Evolutionary conservation across 2,329 filamentous ascomycete species (phyloP), one percentile per base, ranked within the genome.

Genomic region (Ascochyta clinopodiicola): DNA sequence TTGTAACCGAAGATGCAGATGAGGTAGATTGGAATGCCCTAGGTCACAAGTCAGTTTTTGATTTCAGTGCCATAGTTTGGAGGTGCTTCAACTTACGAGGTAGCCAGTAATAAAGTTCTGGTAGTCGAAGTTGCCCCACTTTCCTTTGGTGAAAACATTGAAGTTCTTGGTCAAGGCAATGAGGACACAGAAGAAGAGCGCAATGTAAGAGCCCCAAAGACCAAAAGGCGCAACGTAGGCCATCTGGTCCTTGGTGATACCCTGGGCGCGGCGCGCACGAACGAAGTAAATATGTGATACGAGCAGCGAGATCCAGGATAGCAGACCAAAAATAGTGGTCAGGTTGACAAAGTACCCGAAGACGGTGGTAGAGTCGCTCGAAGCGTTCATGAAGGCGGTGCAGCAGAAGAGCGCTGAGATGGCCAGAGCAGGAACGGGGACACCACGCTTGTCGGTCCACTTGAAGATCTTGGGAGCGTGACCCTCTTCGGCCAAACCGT

Each of bases 131-230:
- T 79, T 79, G 48, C 81, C 81, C 52, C 81, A 80, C 72, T 40
- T 42, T 66, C 74, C 55, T 73, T 75, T 27, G 2, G 85, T 80
- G 75, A 95, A 95, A 56, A 89, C 87, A 51, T 84, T 81, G 76
- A 86, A 95, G 81, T 92, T 93, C 83, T 95, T 96, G 69, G 91
- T 94, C 46, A 96, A 71, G 1, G 88, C 84, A 58, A 95, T 89
- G 31, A 95, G 71, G 68, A 83, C 81, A 77, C 89, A 92, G 77
- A 92, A 87, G 68, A 81, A 78, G 2, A 95, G 81, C 0, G 88
- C 88, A 56, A 80, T 78, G 69, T 86, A 86, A 0, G 88, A 91
- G 10, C 91, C 91, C 58, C 73, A 83, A 34, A 86, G 77, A n/a
- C 91, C 90, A 15, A 93, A 81, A 0, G 91, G 91, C 0, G 90